A percentile compares a stretch with the other conserved stretches of the same genome.
Evolutionary conservation across 208 protist species (phyloP).

Genomic region (Paratrypanosoma confusum): DNA sequence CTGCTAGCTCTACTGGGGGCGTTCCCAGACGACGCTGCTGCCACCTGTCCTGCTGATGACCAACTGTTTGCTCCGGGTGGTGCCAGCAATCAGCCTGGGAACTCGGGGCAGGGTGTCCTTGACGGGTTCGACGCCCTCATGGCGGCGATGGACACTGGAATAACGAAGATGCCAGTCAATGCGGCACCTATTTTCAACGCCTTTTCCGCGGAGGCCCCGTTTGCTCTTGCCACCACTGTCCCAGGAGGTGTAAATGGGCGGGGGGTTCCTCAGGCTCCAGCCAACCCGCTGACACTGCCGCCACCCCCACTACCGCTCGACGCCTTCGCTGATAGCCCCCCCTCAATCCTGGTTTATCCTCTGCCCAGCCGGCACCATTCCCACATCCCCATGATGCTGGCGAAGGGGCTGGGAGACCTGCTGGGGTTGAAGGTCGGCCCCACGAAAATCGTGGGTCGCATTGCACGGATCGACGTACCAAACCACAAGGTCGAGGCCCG

Average conservation of each 20-base stretch:
- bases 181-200: neutral
- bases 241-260: no score
- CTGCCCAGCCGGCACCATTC: slow-evolving; percentile 41
- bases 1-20: slow-evolving; percentile 49
- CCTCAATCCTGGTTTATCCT: slow-evolving; percentile 78
- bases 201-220: neutral
- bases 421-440: slow-evolving; percentile 77
- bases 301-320: slow-evolving; percentile 70
- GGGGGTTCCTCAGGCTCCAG: slow-evolving; percentile 2
- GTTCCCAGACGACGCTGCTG: neutral
- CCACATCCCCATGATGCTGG: slow-evolving; percentile 64
- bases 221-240: neutral
- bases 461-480: slow-evolving; percentile 72
- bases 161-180: neutral
- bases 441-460: slow-evolving; percentile 62
- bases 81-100: no score
- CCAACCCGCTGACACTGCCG: slow-evolving; percentile 40
- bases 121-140: neutral
- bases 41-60: no score
- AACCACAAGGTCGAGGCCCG: slow-evolving; percentile 76
- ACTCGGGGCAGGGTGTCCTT: no score
- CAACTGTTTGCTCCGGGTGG: no score
- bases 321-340: slow-evolving; percentile 41
- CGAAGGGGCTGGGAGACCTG: slow-evolving; percentile 66
- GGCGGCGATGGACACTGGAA: neutral